Conservation (phyloP, 768 basidiomycete species). For the Suillus clintonianus region DNA sequence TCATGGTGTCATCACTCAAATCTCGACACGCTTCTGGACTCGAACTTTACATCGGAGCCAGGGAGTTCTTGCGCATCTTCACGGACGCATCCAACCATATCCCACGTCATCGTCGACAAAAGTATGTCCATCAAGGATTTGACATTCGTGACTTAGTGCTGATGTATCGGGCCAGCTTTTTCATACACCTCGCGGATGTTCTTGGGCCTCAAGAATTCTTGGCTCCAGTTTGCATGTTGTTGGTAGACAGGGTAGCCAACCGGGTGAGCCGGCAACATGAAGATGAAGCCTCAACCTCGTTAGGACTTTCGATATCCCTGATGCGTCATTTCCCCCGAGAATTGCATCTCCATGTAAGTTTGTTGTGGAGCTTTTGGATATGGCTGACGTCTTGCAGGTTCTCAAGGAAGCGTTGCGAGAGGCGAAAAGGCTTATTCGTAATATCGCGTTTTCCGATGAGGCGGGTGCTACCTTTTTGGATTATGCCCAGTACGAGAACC, state of each 20-base stretch:
- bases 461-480: slow-evolving; percentile 55
- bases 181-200: slow-evolving; percentile 81
- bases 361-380: not conserved
- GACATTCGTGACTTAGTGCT: slow-evolving; percentile 6
- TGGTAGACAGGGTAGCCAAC: slow-evolving; percentile 77
- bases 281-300: slow-evolving; percentile 57
- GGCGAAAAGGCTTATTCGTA: slow-evolving; percentile 54
- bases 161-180: slow-evolving; percentile 60
- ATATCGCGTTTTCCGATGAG: slow-evolving; percentile 40
- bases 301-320: slow-evolving; percentile 68
- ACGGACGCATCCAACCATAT: slow-evolving; percentile 91
- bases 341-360: slow-evolving; percentile 55
- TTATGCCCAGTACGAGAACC: slow-evolving; percentile 47
- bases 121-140: slow-evolving; percentile 48
- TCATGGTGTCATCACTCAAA: slow-evolving; percentile 83
- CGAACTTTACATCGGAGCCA: slow-evolving; percentile 66
- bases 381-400: slow-evolving; percentile 39
- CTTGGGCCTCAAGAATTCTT: slow-evolving; percentile 82
- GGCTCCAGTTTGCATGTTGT: slow-evolving; percentile 78
- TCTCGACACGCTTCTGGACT: slow-evolving; percentile 51
- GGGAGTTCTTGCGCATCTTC: slow-evolving; percentile 87
- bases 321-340: slow-evolving; percentile 54
- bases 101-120: slow-evolving; percentile 88
- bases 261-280: slow-evolving; percentile 63
- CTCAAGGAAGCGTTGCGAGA: slow-evolving; percentile 69